A percentile compares a stretch with the other conserved stretches of the same genome.
Conservation (phyloP, 2,329 filamentous ascomycete genomes). For the Clarireedia hainanense region DNA sequence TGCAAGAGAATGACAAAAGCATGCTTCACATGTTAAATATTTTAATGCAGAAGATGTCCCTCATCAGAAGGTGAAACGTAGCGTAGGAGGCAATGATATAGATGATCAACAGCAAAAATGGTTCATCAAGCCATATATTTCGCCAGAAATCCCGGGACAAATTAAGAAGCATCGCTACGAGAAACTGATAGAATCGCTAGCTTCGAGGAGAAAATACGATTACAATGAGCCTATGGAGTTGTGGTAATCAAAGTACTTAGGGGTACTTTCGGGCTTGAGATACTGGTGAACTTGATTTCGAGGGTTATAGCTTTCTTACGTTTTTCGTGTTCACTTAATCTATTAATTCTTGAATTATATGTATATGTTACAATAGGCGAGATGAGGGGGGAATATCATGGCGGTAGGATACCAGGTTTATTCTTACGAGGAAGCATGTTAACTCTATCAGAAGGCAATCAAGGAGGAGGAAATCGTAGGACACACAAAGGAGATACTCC, state of each 20-base stretch:
- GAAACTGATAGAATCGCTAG: neutral
- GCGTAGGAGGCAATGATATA: neutral
- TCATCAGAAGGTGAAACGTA: neutral
- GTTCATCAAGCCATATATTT: neutral
- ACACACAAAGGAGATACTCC: too few relatives aligned
- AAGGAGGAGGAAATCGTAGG: too few relatives aligned
- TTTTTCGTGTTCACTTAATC: too few relatives aligned
- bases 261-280: too few relatives aligned
- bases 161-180: neutral
- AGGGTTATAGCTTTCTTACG: too few relatives aligned
- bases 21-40: neutral
- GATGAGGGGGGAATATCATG: too few relatives aligned
- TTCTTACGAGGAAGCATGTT: too few relatives aligned
- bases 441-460: too few relatives aligned
- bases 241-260: neutral
- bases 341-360: too few relatives aligned
- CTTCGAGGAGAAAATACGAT: neutral
- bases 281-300: too few relatives aligned
- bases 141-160: neutral
- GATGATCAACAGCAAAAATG: neutral
- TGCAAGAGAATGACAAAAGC: neutral
- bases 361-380: too few relatives aligned
- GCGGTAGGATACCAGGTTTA: too few relatives aligned
- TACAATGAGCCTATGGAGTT: constrained; percentile 3
- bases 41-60: neutral